These are phyloP conservation scores for Tulasnella sp. DNA, from an alignment of 768 basidiomycete genomes.

Conservation along the genomic window DNA sequence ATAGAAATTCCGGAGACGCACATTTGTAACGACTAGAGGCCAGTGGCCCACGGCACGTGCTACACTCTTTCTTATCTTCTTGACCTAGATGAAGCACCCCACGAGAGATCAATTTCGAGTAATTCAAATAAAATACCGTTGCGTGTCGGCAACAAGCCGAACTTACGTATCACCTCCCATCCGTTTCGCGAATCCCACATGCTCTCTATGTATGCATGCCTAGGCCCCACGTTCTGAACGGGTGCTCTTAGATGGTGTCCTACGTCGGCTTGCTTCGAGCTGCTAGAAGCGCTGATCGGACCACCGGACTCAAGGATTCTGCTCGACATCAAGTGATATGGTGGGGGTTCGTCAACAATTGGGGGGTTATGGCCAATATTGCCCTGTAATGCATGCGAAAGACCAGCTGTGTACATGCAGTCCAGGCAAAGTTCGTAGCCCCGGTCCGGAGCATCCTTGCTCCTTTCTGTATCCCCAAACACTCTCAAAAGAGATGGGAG, in stretches of 20 bases:
- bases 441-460: conserved; percentile 21
- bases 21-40: conserved; percentile 71
- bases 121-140: not conserved
- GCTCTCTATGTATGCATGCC: conserved; percentile 81
- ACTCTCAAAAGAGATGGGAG: too few species aligned
- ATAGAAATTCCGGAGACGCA: conserved; percentile 9
- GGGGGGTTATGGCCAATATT: conserved; percentile 33
- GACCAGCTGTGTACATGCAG: conserved; percentile 70
- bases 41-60: conserved; percentile 60
- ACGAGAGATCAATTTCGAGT: too few species aligned
- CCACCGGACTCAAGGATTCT: too few species aligned
- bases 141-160: not conserved
- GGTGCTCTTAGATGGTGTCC: conserved; percentile 31
- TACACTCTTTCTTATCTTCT: conserved; percentile 64
- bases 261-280: not conserved
- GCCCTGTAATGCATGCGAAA: conserved; percentile 62
- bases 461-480: conserved; percentile 42
- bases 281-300: not conserved
- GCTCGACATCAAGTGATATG: too few species aligned
- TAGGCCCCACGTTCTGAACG: conserved; percentile 57
- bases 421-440: conserved; percentile 80
- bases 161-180: conserved; percentile 84
- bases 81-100: conserved; percentile 42
- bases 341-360: too few species aligned
- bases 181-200: conserved; percentile 56